Percentiles rank a stretch among this genome's conserved stretches.
Evolutionary conservation across 1,284 basidiomycete genomes (phyloP).

Genomic region (Ceratobasidium sp.): DNA sequence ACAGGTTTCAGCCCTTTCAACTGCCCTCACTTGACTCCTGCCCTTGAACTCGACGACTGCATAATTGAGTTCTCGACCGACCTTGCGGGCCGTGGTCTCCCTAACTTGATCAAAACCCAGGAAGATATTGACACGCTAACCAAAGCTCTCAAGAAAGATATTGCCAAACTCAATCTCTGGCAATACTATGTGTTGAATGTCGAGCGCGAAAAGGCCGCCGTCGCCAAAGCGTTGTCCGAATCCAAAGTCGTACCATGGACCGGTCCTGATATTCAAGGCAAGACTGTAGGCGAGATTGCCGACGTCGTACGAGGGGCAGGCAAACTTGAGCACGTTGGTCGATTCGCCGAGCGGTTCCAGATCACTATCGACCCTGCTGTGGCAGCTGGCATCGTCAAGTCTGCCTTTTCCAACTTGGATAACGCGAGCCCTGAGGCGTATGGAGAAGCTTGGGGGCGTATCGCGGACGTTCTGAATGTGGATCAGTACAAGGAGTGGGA

Average conservation of each 20-base stretch:
- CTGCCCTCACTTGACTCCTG: constrained; percentile 86
- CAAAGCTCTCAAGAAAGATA: constrained; percentile 63
- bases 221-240: constrained; percentile 58
- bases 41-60: constrained; percentile 85
- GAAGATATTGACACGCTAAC: constrained; percentile 73
- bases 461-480: constrained; percentile 87
- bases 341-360: constrained; percentile 70
- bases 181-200: constrained; percentile 90
- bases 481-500: constrained; percentile 86
- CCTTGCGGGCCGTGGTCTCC: constrained; percentile 71
- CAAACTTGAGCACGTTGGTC: constrained; percentile 64
- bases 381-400: constrained; percentile 73
- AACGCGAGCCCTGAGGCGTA: constrained; percentile 58
- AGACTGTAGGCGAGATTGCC: constrained; percentile 72
- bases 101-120: constrained; percentile 67
- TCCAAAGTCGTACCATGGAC: constrained; percentile 54
- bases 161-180: constrained; percentile 79
- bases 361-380: constrained; percentile 64
- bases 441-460: constrained; percentile 71
- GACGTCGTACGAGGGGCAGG: constrained; percentile 61
- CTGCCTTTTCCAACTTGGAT: constrained; percentile 65
- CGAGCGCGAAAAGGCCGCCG: constrained; percentile 60
- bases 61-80: constrained; percentile 79
- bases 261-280: constrained; percentile 62
- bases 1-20: constrained; percentile 87